Conservation (phyloP, 202 grass and related monocot species). For the Setaria italica region DNA sequence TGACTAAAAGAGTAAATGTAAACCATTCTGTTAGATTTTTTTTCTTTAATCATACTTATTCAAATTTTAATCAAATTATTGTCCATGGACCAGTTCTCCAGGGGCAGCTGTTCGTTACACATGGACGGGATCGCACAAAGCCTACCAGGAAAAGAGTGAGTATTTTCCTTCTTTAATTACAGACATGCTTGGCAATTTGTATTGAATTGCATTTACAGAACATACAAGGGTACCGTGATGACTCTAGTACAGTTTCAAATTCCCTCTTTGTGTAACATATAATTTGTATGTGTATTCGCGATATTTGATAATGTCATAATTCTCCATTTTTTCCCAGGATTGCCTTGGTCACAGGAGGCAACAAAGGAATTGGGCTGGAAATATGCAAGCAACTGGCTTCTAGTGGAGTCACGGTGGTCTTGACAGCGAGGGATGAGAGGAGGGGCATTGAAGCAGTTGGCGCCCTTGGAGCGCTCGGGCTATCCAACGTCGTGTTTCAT, state of each 20-base stretch:
- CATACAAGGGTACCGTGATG: background rate
- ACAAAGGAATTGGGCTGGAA: conserved; percentile 62
- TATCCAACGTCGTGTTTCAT: conserved; percentile 45
- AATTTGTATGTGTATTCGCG: background rate
- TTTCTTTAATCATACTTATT: background rate
- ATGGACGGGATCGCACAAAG: background rate
- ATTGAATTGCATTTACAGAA: background rate
- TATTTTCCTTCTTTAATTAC: background rate
- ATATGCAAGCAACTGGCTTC: conserved; percentile 53
- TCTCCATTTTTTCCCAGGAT: conserved; percentile 14
- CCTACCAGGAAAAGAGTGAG: background rate
- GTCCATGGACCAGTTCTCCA: background rate
- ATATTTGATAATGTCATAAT: background rate
- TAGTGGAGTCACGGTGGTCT: conserved; percentile 36
- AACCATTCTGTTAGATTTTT: background rate
- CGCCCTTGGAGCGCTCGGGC: conserved; percentile 7
- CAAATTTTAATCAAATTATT: background rate
- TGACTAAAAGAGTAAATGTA: background rate
- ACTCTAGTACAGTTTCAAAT: background rate
- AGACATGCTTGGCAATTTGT: background rate
- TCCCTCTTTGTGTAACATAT: background rate
- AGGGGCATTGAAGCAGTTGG: conserved; percentile 47
- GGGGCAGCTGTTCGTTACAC: background rate
- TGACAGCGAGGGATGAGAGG: conserved; percentile 56
- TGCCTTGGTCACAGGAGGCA: conserved; percentile 63